Evolutionary conservation across 768 basidiomycete genomes (phyloP), one percentile per base, ranked within the genome.

Genomic region (Leccinum disarticulatum): DNA sequence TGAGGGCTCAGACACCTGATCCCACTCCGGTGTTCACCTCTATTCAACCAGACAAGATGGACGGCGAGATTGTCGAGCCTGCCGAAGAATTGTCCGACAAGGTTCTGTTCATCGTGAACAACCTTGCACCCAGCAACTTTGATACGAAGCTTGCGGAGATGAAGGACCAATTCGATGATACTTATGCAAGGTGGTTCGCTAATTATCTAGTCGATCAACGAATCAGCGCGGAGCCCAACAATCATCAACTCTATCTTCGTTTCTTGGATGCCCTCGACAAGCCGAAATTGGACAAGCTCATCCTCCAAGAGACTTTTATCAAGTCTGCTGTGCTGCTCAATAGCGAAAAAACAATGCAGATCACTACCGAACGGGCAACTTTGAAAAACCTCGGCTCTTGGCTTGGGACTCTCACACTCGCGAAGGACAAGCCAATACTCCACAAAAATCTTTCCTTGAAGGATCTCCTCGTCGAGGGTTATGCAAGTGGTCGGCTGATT

Each of bases 71-170:
- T 17, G 79, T 83, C 49, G 73, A 79, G 55, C 97, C 97, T 4
- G 83, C 89, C 3, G 93, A 97, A 73, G 93, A 93, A 65, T 74
- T 89, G 38, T 93, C 93, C 30, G 97, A 99, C 79, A 88, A 87
- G 61, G 94, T 99, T 64, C 79, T 98, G 51, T 99, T 99, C 80
- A 96, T 98, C 67, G 87, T 99, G 75, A 99, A 99, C 78, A 98
- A 99, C 65, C 83, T 99, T 58, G 95, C 96, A 0, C 91, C 93
- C 10, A 91, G 80, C 73, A 99, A 98, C 71, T 95, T 97, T 61
- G 94, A 94, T 38, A 66, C 81, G 27, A 99, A 99, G 74, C 77
- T 95, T 36, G 73, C 77, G 33, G 97, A 98, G 67, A 94, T 99
- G 88, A 81, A 80, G 57, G 86, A 85, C 33, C 80, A 91, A 57